A percentile compares a stretch with the other conserved stretches of the same genome.
These are phyloP conservation scores for Argentina anserina DNA, from an alignment of 306 rosid genomes.

Conservation along the genomic window DNA sequence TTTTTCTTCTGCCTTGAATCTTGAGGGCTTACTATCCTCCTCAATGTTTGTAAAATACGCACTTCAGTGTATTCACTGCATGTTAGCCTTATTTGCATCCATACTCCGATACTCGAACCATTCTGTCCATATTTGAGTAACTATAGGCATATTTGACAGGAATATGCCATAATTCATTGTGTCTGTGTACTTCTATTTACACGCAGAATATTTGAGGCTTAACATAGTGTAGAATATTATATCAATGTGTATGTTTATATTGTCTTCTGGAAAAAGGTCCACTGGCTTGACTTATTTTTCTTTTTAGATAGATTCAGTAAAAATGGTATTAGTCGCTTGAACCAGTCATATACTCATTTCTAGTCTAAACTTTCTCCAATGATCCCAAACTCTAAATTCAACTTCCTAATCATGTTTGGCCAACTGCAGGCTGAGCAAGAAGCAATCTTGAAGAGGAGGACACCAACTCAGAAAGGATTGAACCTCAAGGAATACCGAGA, in stretches of 20 bases:
- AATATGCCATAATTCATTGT: no score
- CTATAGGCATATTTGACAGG: neutral
- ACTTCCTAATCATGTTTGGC: no score
- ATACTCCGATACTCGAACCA: neutral
- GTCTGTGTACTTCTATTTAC: no score
- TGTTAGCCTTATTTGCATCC: neutral
- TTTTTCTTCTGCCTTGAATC: neutral
- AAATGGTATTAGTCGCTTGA: neutral
- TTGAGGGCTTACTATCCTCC: neutral
- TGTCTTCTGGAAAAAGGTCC: neutral
- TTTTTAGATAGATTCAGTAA: neutral
- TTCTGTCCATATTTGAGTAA: neutral
- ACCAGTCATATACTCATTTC: no score
- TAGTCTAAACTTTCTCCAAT: neutral
- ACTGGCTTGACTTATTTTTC: neutral
- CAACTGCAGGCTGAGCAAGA: conserved; percentile 65
- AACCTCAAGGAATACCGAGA: conserved; percentile 65
- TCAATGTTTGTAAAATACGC: neutral
- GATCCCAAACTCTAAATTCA: neutral
- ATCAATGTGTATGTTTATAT: neutral
- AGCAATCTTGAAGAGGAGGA: conserved; percentile 57
- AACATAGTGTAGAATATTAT: neutral
- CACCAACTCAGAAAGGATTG: conserved; percentile 55
- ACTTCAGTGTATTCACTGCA: neutral
- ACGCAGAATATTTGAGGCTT: neutral